Conservation (phyloP, 805 yeast genomes). For the Wickerhamia fluorescens region DNA sequence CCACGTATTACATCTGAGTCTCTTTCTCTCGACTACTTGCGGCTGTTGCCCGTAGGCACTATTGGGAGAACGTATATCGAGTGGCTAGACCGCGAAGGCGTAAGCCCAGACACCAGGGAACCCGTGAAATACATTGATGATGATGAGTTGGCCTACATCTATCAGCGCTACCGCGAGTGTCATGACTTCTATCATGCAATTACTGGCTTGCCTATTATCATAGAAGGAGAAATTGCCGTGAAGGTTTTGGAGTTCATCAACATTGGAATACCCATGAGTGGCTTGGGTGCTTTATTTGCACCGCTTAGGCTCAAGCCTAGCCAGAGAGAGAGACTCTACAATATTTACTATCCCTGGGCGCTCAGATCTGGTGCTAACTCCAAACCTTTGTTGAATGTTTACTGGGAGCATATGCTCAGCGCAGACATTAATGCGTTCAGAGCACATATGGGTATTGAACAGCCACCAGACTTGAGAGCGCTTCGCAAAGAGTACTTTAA, state of each 20-base stretch:
- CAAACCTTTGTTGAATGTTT: constrained; percentile 75
- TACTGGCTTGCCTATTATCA: constrained; percentile 79
- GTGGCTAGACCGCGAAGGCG: constrained; percentile 84
- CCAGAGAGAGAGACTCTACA: constrained; percentile 57
- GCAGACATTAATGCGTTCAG: constrained; percentile 69
- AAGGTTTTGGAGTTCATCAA: constrained; percentile 90
- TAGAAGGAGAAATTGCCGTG: constrained; percentile 95
- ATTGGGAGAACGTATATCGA: constrained; percentile 73
- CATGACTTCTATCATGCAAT: constrained; percentile 95
- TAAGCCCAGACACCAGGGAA: constrained; percentile 88
- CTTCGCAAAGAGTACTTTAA: constrained; percentile 43
- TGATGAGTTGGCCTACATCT: constrained; percentile 86
- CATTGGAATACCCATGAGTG: constrained; percentile 92
- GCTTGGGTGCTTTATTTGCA: constrained; percentile 84
- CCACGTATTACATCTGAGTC: constrained; percentile 78
- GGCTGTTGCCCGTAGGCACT: constrained; percentile 56
- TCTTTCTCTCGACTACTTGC: constrained; percentile 54
- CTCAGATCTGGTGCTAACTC: constrained; percentile 61
- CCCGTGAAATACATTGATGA: constrained; percentile 84
- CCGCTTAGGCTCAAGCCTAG: constrained; percentile 64
- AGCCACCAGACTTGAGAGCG: constrained; percentile 68
- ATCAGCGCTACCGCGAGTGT: constrained; percentile 90
- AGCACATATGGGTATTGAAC: constrained; percentile 59
- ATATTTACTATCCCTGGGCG: constrained; percentile 86
- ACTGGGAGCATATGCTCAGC: constrained; percentile 83